Base-by-base conservation (phyloP, 202 grass and related monocot genomes). In the Bolboschoenoplectus hybrid region DNA sequence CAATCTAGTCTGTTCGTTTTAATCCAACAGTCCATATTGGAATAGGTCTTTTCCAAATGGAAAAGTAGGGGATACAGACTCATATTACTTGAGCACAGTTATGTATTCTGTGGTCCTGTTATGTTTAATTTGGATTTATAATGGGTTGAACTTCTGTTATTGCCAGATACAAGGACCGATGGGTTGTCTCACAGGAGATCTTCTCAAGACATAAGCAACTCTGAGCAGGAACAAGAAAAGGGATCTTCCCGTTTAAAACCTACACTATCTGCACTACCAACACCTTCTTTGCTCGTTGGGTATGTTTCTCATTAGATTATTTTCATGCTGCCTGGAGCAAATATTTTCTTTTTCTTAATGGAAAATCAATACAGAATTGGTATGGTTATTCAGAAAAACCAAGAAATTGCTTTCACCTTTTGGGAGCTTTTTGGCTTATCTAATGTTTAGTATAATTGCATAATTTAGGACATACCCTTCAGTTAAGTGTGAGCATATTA, bases 241-340 rank as follows among this genome's bases (percentile, higher is more conserved):
- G 89, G 91, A 73, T 92, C 89, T 87, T 89, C 86, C 46, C 93
- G 89, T 63, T 64, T 92, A 47, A 95, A 85, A 84, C 93, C 97
- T 85, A 96, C 90, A 58, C 73, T 92, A 60, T 86, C 88, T 84
- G 90, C 82, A 40, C 86, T 98, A 57, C 97, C 93, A 58, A 89
- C 80, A 17, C 97, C 97, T 90, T 88, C 93, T 63, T 82, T 98
- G 81, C 97, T 95, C 87, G 97, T 98, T 35, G 97, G 97, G 97
- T 98, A 94, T 62, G 64, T 52, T n/a, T 70, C 45, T 84, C 32
- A 40, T 83, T 68, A 51, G 32, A 67, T 53, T 53, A 82, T 49
- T 68, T 70, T 83, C 0, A 9, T 55, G 26, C 32, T 77, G 10
- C 26, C 52, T 58, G 49, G 13, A 79, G 7, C 36, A 60, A 79